Evolutionary conservation across 192 early-diverging fungal genomes (phyloP).

Genomic region (Coemansia sp.): DNA sequence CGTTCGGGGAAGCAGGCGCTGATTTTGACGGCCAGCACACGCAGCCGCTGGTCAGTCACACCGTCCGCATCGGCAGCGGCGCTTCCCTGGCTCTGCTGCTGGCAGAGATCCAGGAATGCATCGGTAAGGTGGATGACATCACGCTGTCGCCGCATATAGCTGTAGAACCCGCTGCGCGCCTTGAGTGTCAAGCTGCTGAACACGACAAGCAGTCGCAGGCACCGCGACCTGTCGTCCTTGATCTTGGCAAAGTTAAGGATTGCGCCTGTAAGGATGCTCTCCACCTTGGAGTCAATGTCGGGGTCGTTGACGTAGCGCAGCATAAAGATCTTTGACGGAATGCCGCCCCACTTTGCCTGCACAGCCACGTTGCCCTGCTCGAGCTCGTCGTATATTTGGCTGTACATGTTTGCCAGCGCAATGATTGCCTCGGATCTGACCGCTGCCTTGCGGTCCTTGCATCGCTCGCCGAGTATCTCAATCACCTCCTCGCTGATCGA

Average conservation of each 20-base stretch:
- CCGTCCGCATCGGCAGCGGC: constrained; percentile 40
- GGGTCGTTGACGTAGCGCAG: constrained; percentile 82
- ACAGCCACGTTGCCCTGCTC: constrained; percentile 58
- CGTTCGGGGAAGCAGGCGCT: constrained; percentile 63
- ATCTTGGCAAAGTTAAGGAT: constrained; percentile 44
- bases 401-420: constrained; percentile 67
- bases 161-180: constrained; percentile 71
- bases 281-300: constrained; percentile 61
- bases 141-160: constrained; percentile 69
- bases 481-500: constrained; percentile 57
- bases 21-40: constrained; percentile 53
- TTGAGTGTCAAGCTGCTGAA: constrained; percentile 60
- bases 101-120: constrained; percentile 59
- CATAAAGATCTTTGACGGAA: constrained; percentile 77
- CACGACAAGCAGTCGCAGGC: constrained; percentile 65
- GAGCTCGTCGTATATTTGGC: constrained; percentile 68
- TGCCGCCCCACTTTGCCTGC: constrained; percentile 71
- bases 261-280: constrained; percentile 38
- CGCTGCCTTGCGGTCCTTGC: constrained; percentile 79
- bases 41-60: constrained; percentile 50
- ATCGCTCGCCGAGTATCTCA: constrained; percentile 66
- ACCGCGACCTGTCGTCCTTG: constrained; percentile 41
- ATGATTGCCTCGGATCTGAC: constrained; percentile 78
- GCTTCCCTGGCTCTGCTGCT: constrained; percentile 56
- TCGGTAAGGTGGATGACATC: constrained; percentile 59